Conservation (phyloP, 2,329 filamentous ascomycete genomes). For the Colletotrichum horii region DNA sequence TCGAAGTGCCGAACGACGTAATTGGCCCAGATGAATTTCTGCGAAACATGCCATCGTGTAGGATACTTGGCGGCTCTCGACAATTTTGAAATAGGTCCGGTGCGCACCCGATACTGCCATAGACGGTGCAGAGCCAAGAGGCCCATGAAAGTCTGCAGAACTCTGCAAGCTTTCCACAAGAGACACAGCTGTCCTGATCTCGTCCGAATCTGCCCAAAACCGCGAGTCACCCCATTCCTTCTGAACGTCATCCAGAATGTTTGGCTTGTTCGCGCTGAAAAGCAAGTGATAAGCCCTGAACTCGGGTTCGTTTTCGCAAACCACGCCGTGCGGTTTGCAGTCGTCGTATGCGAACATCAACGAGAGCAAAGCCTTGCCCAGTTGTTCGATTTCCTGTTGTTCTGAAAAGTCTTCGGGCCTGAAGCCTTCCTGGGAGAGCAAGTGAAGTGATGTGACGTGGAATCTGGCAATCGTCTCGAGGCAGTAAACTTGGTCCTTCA, state of each 20-base stretch:
- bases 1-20: slow-evolving; percentile 63
- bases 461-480: slow-evolving; percentile 71
- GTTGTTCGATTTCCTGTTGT: slow-evolving; percentile 71
- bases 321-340: slow-evolving; percentile 61
- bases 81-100: slow-evolving; percentile 63
- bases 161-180: slow-evolving; percentile 67
- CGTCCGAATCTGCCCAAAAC: slow-evolving; percentile 59
- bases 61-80: slow-evolving; percentile 61
- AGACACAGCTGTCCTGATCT: slow-evolving; percentile 65
- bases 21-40: slow-evolving; percentile 68
- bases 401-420: slow-evolving; percentile 67
- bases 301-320: slow-evolving; percentile 67
- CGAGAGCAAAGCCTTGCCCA: slow-evolving; percentile 69
- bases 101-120: slow-evolving; percentile 56
- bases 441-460: slow-evolving; percentile 68
- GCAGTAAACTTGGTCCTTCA: slow-evolving; percentile 65
- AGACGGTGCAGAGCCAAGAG: slow-evolving; percentile 54
- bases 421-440: slow-evolving; percentile 62
- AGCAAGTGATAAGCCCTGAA: slow-evolving; percentile 71
- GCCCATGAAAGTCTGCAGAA: slow-evolving; percentile 61
- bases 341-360: slow-evolving; percentile 71
- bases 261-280: slow-evolving; percentile 64
- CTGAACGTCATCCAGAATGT: slow-evolving; percentile 57
- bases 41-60: slow-evolving; percentile 75
- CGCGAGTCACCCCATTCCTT: slow-evolving; percentile 58